Evolutionary conservation across 352 stramenopile genomes (phyloP).

Genomic region (Blastocystis sp.): DNA sequence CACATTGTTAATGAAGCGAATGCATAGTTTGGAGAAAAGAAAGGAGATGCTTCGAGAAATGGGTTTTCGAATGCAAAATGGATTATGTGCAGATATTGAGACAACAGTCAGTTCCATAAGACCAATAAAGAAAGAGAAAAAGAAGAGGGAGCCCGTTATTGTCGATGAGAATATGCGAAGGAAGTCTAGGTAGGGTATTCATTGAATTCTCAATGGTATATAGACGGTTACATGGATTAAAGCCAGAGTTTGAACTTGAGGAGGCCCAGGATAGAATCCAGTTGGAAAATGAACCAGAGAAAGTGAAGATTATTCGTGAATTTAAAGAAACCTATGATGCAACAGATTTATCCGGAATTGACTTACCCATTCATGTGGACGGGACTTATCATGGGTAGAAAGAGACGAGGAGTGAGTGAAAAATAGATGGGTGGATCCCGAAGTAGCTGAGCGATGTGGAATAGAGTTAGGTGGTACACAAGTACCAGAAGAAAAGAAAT

Average conservation of each 20-base stretch:
- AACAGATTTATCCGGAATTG: conserved; percentile 3
- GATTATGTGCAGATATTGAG: not conserved
- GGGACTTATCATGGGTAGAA: conserved; percentile 6
- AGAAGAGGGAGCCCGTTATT: not conserved
- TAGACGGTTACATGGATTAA: conserved; percentile 21
- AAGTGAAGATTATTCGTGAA: not conserved
- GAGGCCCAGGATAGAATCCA: not conserved
- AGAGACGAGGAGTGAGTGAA: not conserved
- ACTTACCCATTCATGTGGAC: conserved; percentile 34
- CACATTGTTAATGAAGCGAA: not conserved
- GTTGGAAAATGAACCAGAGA: not conserved
- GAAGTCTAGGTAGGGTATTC: not conserved
- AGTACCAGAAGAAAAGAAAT: not conserved
- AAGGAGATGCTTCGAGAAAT: not conserved
- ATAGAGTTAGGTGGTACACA: not conserved
- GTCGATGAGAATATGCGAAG: not conserved
- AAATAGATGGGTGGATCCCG: conserved; percentile 19
- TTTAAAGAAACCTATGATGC: conserved; percentile 7
- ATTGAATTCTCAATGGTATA: not conserved
- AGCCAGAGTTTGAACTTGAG: conserved; percentile 21
- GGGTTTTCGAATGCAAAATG: not conserved
- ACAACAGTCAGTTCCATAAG: not conserved
- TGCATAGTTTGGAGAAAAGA: not conserved
- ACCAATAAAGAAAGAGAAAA: conserved; percentile 11
- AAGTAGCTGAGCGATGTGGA: not conserved